Base-by-base conservation (phyloP, 345 rosid species). In the Brassica napus region DNA sequence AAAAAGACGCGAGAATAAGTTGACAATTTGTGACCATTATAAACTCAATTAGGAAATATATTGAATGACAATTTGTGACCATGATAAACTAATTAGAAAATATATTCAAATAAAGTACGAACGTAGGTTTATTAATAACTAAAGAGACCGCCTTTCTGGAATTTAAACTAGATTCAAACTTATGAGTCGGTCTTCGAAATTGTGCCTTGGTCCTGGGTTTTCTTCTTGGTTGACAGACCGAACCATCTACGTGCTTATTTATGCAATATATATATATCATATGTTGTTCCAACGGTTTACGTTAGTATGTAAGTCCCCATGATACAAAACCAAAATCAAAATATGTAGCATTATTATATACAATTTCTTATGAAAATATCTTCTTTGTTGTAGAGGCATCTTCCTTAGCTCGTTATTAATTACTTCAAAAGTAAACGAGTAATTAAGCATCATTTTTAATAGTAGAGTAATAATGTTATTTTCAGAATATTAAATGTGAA, bases 151-250 rank as follows among this genome's bases (percentile, higher is more conserved):
- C 52, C 49, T 14, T 52, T 12, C 10, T 69, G 69, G 61, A 69
- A 60, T 14, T 68, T 28, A 42, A 75, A 35, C 28, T 54, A 3
- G 4, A 28, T 68, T 44, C 73, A 76, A 76, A 42, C 15, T 60
- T 44, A 44, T 12, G 68, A 61, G 47, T 30, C 54, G 75, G 80
- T 77, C 80, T 69, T 61, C 80, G 24, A 5, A 69, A 61, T 47
- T 61, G 30, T 49, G 80, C 69, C 61, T 37, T 59, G 24, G 75
- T 71, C 34, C 66, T 76, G 69, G 15, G 47, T 58, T 42, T 16
- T 8, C 16, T 21, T 52, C 8, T 21, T 23, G 63, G 26, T 44
- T 42, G 61, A 60, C 5, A 11, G 28, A 42, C 1, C 6, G 34
- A 44, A 68, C 34, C 62, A 68, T 52, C 34, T 18, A 68, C 79